phyloP scores from a whole-genome alignment of 805 yeast species.

The Scheffersomyces coipomensis region DNA sequence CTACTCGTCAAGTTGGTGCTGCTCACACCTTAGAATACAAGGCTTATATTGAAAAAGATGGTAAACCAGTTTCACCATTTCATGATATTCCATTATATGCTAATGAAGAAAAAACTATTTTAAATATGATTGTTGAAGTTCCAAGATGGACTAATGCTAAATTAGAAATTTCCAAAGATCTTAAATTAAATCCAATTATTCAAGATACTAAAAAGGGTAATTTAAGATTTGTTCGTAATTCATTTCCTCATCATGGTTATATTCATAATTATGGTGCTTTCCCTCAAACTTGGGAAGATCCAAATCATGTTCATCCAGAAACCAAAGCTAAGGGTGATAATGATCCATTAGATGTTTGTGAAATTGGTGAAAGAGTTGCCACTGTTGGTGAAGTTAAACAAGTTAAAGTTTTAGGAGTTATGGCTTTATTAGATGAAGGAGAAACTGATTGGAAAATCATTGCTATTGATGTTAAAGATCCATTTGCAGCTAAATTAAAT shows the following conservation, averaged over 20 bases:
- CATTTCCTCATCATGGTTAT: conserved; percentile 82
- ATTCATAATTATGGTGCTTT: conserved; percentile 87
- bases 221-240: conserved; percentile 71
- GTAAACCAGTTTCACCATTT: conserved; percentile 93
- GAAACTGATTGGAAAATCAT: conserved; percentile 95
- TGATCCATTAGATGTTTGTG: conserved; percentile 81
- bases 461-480: conserved; percentile 66
- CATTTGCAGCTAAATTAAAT: conserved; percentile 57
- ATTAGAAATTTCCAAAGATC: conserved; percentile 88
- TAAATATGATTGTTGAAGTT: conserved; percentile 85
- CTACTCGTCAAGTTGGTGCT: conserved; percentile 92
- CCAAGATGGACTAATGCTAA: conserved; percentile 99
- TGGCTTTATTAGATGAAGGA: conserved; percentile 87
- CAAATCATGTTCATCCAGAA: conserved; percentile 60
- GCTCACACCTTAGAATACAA: conserved; percentile 93
- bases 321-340: conserved; percentile 77
- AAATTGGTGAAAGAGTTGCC: conserved; percentile 48
- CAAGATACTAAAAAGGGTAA: conserved; percentile 84
- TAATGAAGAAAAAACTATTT: conserved; percentile 83
- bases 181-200: conserved; percentile 83
- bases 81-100: conserved; percentile 80
- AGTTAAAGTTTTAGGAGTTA: conserved; percentile 70
- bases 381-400: conserved; percentile 53
- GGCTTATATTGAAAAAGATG: conserved; percentile 88
- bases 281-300: conserved; percentile 91